A percentile compares a stretch with the other conserved stretches of the same genome.
These are phyloP conservation scores for Psilocybe sp. DNA, from an alignment of 768 basidiomycete genomes.

Conservation along the genomic window DNA sequence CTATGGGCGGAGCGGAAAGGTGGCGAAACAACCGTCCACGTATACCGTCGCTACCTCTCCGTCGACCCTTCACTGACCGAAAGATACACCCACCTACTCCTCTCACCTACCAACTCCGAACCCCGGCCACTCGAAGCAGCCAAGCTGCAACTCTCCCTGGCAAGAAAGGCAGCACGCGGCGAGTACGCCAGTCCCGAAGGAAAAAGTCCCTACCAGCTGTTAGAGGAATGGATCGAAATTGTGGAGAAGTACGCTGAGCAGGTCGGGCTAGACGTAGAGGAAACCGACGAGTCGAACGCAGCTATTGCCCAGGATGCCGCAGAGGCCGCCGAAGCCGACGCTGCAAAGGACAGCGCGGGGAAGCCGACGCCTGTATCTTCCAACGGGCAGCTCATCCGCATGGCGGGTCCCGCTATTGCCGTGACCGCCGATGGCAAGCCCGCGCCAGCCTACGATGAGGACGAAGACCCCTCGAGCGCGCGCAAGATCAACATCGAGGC, in stretches of 20 bases:
- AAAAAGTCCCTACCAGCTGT: constrained; percentile 92
- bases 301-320: constrained; percentile 47
- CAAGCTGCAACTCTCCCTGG: constrained; percentile 82
- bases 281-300: constrained; percentile 58
- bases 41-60: constrained; percentile 87
- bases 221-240: constrained; percentile 89
- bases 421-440: constrained; percentile 50
- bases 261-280: constrained; percentile 83
- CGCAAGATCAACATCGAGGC: constrained; percentile 82
- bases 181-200: constrained; percentile 86
- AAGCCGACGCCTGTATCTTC: constrained; percentile 41
- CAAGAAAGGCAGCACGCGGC: constrained; percentile 79
- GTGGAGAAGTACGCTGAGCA: constrained; percentile 90
- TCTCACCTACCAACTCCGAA: constrained; percentile 50
- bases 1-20: constrained; percentile 87
- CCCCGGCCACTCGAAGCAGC: constrained; percentile 90
- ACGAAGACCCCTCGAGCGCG: constrained; percentile 74
- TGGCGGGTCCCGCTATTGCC: constrained; percentile 63
- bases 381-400: constrained; percentile 65
- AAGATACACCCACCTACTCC: constrained; percentile 67
- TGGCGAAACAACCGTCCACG: constrained; percentile 70
- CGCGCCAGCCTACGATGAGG: constrained; percentile 62
- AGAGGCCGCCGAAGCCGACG: constrained; percentile 34
- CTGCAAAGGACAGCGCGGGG: constrained; percentile 21
- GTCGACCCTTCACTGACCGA: constrained; percentile 82